Conservation (phyloP, 2,329 filamentous ascomycete genomes). For the Penicillium sclerotigenum region DNA sequence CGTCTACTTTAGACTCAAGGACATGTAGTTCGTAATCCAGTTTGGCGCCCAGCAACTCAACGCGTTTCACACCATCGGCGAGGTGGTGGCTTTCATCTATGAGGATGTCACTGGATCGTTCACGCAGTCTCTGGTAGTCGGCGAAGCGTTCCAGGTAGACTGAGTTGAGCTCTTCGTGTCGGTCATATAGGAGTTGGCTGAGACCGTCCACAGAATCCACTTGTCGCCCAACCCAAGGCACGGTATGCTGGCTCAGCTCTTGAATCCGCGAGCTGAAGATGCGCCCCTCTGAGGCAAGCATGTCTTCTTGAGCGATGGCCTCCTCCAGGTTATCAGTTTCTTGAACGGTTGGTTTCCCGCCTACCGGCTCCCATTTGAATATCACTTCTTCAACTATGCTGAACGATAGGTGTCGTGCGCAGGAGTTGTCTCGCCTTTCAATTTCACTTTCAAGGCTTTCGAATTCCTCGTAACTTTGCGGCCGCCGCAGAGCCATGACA, state of each 20-base stretch:
- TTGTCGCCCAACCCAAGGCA: slow-evolving; percentile 45
- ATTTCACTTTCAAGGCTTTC: slow-evolving; percentile 14
- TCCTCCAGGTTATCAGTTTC: slow-evolving; percentile 42
- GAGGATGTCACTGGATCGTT: slow-evolving; percentile 66
- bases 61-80: slow-evolving; percentile 69
- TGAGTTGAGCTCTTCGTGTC: slow-evolving; percentile 63
- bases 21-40: slow-evolving; percentile 88
- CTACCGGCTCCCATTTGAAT: slow-evolving; percentile 35
- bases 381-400: slow-evolving; percentile 48
- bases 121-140: slow-evolving; percentile 64
- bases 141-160: slow-evolving; percentile 70
- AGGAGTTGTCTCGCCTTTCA: slow-evolving; percentile 29
- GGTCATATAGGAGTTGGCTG: slow-evolving; percentile 59
- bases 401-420: slow-evolving; percentile 46
- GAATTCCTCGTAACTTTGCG: slow-evolving; percentile 38
- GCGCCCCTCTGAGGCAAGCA: slow-evolving; percentile 36
- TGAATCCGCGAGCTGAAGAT: slow-evolving; percentile 38
- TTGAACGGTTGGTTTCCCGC: slow-evolving; percentile 25
- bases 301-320: slow-evolving; percentile 40
- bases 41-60: slow-evolving; percentile 77
- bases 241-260: slow-evolving; percentile 36
- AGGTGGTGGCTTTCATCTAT: slow-evolving; percentile 66
- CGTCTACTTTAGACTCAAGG: slow-evolving; percentile 74
- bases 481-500: slow-evolving; percentile 35
- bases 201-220: slow-evolving; percentile 53